These are phyloP conservation scores for Piloderma croceum DNA, from an alignment of 768 basidiomycete species.

Conservation along the genomic window DNA sequence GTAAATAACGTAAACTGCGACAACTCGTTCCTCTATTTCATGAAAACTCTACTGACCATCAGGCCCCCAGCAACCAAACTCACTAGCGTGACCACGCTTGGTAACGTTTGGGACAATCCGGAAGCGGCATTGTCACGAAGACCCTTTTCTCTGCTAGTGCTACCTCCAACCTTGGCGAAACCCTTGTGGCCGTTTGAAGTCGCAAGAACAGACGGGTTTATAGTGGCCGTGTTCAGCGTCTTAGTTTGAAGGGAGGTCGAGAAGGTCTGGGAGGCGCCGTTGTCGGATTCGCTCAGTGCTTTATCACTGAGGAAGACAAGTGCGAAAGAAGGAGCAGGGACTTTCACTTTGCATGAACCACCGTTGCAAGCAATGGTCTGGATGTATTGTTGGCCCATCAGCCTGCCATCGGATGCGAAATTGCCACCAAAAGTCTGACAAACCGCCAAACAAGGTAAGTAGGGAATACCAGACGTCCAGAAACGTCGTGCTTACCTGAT, in stretches of 20 bases:
- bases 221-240: slow-evolving; percentile 23
- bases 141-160: slow-evolving; percentile 18
- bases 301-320: slow-evolving; percentile 60
- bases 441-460: no score
- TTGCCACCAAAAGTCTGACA: slow-evolving; percentile 53
- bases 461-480: no score
- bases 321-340: slow-evolving; percentile 69
- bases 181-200: slow-evolving; percentile 36
- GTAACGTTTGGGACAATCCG: no score
- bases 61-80: no score
- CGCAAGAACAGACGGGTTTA: slow-evolving; percentile 30
- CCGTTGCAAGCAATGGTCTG: slow-evolving; percentile 57
- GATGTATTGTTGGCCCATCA: slow-evolving; percentile 48
- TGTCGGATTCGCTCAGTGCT: slow-evolving; percentile 31
- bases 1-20: no score
- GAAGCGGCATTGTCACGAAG: no score
- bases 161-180: slow-evolving; percentile 15
- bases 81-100: no score
- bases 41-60: no score
- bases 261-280: slow-evolving; percentile 28
- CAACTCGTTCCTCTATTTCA: no score
- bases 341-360: slow-evolving; percentile 52
- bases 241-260: slow-evolving; percentile 29
- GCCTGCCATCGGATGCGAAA: slow-evolving; percentile 64
- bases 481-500: slow-evolving; percentile 55